Base-by-base conservation (phyloP, 345 rosid genomes). In the Nasturtium officinale region DNA sequence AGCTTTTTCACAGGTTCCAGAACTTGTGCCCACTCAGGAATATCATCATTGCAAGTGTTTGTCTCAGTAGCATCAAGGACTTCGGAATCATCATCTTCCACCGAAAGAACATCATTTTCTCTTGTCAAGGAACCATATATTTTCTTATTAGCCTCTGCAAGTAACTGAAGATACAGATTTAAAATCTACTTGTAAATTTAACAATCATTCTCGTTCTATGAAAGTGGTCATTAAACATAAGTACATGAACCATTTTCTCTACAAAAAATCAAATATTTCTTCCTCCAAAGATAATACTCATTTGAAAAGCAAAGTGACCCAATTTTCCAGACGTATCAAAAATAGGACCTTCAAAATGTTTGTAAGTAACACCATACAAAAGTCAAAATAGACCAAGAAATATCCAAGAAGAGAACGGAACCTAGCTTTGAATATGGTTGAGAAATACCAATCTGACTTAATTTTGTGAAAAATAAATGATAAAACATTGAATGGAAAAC, bases 1-100 rank as follows among this genome's bases (percentile, higher is more conserved):
- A 95, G 84, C 84, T 88, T 95, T 83, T 83, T 91, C 40, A 90
- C 99, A 80, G 99, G 96, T 58, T 88, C 88, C 73, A 95, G 79
- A 68, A 84, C 68, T 81, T 76, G 78, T 38, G 96, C 93, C 99
- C 99, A 95, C 74, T 88, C 96, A 71, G 96, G 97, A 67, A 86
- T 76, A 68, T 61, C 78, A 69, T 80, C 87, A 73, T 85, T 88
- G 81, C 79, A 70, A 45, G 67, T 69, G 76, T 71, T 83, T 79
- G 72, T 88, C 75, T 80, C 91, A 76, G 77, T 61, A 74, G 80
- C 70, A 74, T 61, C 83, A 76, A 82, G 64, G 70, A 79, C 83
- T 72, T 79, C 93, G 55, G 80, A 62, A 67, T 75, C 86, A 69
- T 90, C 92, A 16, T 86, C 94, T 79, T 90, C 97, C 54, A 95